Evolutionary conservation across 1,139 yeast genomes (phyloP).

Genomic region (Hyphopichia fennica): DNA sequence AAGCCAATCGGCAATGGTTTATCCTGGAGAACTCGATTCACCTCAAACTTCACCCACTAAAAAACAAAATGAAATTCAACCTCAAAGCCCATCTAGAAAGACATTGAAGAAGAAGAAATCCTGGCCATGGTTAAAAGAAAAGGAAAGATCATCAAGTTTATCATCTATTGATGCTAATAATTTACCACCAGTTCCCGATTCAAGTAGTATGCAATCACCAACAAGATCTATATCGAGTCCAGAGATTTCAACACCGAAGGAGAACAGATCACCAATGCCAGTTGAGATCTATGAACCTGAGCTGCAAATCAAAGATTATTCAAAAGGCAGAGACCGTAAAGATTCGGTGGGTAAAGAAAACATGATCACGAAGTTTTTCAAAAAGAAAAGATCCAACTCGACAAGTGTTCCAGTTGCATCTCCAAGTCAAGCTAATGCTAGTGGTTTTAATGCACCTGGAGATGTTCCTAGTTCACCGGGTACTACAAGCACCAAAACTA

Average conservation of each 20-base stretch:
- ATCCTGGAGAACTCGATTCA: not conserved
- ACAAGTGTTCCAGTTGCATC: slow-evolving; percentile 4
- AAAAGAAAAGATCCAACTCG: slow-evolving; percentile 34
- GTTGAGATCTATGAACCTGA: slow-evolving; percentile 8
- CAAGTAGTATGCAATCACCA: slow-evolving; percentile 11
- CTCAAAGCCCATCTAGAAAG: slow-evolving; percentile 13
- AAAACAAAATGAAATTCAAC: not conserved
- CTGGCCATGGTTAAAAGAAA: slow-evolving; percentile 44
- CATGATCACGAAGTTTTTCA: slow-evolving; percentile 45
- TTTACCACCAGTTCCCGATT: slow-evolving; percentile 22
- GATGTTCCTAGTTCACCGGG: slow-evolving; percentile 1
- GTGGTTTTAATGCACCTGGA: slow-evolving; percentile 1
- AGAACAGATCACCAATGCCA: slow-evolving; percentile 3
- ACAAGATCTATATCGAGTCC: slow-evolving; percentile 39
- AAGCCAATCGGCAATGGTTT: not conserved
- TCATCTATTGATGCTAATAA: slow-evolving; percentile 22
- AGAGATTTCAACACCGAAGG: slow-evolving; percentile 14
- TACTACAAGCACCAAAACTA: slow-evolving; percentile 1
- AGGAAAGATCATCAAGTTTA: slow-evolving; percentile 35
- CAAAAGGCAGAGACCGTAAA: slow-evolving; percentile 8
- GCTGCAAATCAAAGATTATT: slow-evolving; percentile 8
- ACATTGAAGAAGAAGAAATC: slow-evolving; percentile 36
- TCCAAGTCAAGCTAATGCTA: slow-evolving; percentile 3
- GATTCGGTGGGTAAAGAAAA: slow-evolving; percentile 33
- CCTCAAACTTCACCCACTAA: slow-evolving; percentile 13